Percentiles rank a stretch among this genome's conserved stretches.
These are phyloP conservation scores for Nelumbo lutea DNA, from an alignment of 164 flowering plant genomes.

Conservation along the genomic window DNA sequence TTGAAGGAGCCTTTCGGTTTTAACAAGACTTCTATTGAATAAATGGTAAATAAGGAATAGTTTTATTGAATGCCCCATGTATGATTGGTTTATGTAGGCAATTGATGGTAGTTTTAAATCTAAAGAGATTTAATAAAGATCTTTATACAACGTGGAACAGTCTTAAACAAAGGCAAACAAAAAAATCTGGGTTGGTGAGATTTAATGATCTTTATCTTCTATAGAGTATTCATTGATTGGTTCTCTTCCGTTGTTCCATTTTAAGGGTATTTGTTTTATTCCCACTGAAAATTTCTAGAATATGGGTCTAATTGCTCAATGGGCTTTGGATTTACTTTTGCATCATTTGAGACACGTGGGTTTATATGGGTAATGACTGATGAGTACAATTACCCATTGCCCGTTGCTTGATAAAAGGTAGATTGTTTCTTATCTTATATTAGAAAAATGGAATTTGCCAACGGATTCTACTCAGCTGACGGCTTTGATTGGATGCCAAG, in stretches of 20 bases:
- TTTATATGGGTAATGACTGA: conserved; percentile 18
- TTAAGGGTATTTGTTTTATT: conserved; percentile 18
- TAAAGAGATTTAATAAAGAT: too few relatives aligned
- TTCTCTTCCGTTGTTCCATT: conserved; percentile 7
- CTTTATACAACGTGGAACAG: too few relatives aligned
- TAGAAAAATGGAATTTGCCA: conserved; percentile 36
- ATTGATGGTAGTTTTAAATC: too few relatives aligned
- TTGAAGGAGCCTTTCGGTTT: too few relatives aligned
- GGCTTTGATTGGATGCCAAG: conserved; percentile 54
- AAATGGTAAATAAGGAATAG: too few relatives aligned
- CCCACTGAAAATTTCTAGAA: conserved; percentile 23
- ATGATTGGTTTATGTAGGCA: too few relatives aligned
- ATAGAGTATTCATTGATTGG: conserved; percentile 8
- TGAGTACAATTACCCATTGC: neutral
- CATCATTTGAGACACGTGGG: conserved; percentile 21
- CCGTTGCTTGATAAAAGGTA: conserved; percentile 15
- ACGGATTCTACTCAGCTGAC: conserved; percentile 33
- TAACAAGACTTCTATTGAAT: too few relatives aligned
- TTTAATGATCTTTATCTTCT: conserved; percentile 11
- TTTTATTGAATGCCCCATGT: too few relatives aligned
- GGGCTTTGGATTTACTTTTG: conserved; percentile 12
- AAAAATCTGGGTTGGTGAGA: conserved; percentile 16
- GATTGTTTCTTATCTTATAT: conserved; percentile 4
- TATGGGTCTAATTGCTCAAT: neutral
- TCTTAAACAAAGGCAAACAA: neutral